Evolutionary conservation across 148 eudicot genomes (phyloP), one percentile per base, ranked within the genome.

Genomic region (Spergularia bocconei): DNA sequence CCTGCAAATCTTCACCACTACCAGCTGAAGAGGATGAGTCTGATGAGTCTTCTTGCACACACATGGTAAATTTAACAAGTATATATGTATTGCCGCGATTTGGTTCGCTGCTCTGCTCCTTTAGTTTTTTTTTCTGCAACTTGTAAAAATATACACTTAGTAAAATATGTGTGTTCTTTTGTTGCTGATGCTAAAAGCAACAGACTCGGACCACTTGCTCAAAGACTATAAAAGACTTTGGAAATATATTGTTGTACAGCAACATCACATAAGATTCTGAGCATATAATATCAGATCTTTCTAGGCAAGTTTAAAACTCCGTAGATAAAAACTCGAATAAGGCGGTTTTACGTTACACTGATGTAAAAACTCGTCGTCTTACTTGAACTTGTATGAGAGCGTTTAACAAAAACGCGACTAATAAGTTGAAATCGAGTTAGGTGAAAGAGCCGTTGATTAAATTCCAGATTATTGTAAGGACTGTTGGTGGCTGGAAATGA

Each of bases 31-130:
- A 29, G 2, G 36, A 29, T 29, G 36, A 29, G 36, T 29, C 33
- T 29, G 33, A 29, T 1, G 33, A 29, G 33, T 29, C 36, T 70
- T 85, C 90, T 77, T 88, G 88, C 53, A 84, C 72, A 67, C 89
- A 84, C 92, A 88, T 91, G 78, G 64, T 78, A 65, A 58, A 25
- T 58, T 47, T 48, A 9, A 67, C 11, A 66, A 67, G 55, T 39
- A 65, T 19, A 67, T 13, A 50, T 47, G 71, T 29, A 29, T 0
- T 29, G 36, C 36, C 36, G 36, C 36, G 53, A 41, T 65, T 39
- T 66, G 76, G 81, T 79, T 60, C 62, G 63, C 77, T 23, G 69
- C 50, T 29, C 29, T 48, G 25, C 54, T 39, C 54, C 54, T 44
- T 67, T 67, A 47, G 3, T 29, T 44, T 44, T 29, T 44, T 44